phyloP scores from a whole-genome alignment of 331 rosid species.

The Pyracantha coccinea region DNA sequence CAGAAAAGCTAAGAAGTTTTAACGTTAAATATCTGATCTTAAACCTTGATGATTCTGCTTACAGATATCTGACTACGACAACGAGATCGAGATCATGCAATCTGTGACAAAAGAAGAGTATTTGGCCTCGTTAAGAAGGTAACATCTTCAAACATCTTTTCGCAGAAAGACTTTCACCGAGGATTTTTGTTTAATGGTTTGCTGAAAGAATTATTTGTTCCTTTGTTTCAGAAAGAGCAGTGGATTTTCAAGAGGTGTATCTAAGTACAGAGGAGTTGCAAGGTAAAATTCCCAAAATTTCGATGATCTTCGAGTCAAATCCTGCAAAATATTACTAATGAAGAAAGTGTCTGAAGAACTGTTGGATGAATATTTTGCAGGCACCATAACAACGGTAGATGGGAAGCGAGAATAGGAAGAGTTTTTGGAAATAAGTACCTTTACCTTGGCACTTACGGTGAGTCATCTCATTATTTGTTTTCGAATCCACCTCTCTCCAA shows the following conservation, averaged over 20 bases:
- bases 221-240: slow-evolving; percentile 63
- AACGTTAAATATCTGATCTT: background rate
- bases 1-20: background rate
- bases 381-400: slow-evolving; percentile 57
- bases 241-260: slow-evolving; percentile 92
- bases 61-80: slow-evolving; percentile 62
- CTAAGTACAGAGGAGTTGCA: slow-evolving; percentile 86
- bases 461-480: slow-evolving; percentile 12
- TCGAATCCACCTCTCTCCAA: background rate
- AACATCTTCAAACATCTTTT: background rate
- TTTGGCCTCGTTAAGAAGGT: slow-evolving; percentile 83
- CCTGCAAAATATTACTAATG: background rate
- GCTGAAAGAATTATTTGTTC: background rate
- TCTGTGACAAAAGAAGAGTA: slow-evolving; percentile 81
- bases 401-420: slow-evolving; percentile 92
- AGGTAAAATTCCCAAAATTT: slow-evolving; percentile 10
- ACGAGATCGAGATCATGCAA: slow-evolving; percentile 65
- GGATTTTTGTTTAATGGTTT: background rate
- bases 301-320: background rate
- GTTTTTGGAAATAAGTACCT: slow-evolving; percentile 90
- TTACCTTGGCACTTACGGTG: slow-evolving; percentile 79
- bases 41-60: background rate
- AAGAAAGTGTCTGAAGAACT: background rate
- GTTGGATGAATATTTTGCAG: background rate
- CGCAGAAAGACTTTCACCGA: background rate